These are phyloP conservation scores for Cryphonectria naterciae DNA, from an alignment of 2,329 filamentous ascomycete species.

Conservation along the genomic window DNA sequence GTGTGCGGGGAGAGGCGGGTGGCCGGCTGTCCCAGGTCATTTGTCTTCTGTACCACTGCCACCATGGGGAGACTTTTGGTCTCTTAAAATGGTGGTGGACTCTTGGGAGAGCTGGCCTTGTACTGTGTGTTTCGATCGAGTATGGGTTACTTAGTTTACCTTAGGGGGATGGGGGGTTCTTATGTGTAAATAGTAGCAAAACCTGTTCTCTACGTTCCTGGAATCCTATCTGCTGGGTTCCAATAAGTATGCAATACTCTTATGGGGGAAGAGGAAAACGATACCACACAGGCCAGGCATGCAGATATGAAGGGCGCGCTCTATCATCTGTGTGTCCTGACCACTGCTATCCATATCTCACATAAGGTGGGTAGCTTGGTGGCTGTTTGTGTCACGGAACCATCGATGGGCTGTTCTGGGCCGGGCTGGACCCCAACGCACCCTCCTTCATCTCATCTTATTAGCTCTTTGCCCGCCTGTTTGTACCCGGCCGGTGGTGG, in stretches of 20 bases:
- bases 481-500: neutral
- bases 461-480: neutral
- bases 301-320: slow-evolving; percentile 22
- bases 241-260: no score
- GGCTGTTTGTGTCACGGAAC: neutral
- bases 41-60: neutral
- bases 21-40: neutral
- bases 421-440: neutral
- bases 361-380: neutral
- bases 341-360: neutral
- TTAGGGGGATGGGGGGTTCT: neutral
- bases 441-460: neutral
- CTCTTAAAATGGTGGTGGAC: neutral
- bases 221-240: neutral
- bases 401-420: neutral
- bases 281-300: slow-evolving; percentile 11
- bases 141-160: slow-evolving; percentile 8
- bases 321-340: neutral
- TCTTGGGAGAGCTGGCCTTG: slow-evolving; percentile 6
- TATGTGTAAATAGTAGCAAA: no score
- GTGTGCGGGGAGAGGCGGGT: no score
- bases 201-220: neutral
- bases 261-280: neutral
- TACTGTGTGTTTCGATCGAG: slow-evolving; percentile 19
- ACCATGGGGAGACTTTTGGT: neutral